These are phyloP conservation scores for Scutellaria baicalensis DNA, from an alignment of 257 asterid species.

Conservation along the genomic window DNA sequence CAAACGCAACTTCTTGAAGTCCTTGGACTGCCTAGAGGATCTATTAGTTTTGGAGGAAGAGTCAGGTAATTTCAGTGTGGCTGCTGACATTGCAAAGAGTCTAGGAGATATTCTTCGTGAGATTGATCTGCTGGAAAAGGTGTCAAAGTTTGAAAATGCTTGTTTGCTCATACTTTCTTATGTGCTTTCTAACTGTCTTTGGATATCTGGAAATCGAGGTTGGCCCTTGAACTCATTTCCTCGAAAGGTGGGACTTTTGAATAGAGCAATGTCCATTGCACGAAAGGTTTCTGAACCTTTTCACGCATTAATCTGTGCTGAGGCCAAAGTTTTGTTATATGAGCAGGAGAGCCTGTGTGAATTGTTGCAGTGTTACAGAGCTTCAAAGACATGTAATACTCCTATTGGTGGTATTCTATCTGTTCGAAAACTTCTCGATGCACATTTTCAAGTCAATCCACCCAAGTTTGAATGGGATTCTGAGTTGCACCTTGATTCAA, in stretches of 20 bases:
- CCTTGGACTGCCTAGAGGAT: conserved; percentile 36
- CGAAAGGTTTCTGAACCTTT: conserved; percentile 18
- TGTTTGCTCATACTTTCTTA: conserved; percentile 20
- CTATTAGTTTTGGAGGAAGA: conserved; percentile 51
- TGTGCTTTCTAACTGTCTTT: conserved; percentile 28
- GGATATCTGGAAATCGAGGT: conserved; percentile 35
- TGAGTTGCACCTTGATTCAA: conserved; percentile 14
- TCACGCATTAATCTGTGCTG: conserved; percentile 18
- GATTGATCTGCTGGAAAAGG: conserved; percentile 33
- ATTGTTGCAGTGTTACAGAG: conserved; percentile 22
- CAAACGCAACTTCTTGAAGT: conserved; percentile 39
- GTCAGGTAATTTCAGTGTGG: conserved; percentile 44
- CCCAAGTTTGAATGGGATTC: conserved; percentile 32
- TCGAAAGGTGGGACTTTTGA: conserved; percentile 22
- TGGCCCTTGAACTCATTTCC: conserved; percentile 52
- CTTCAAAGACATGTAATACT: conserved; percentile 15
- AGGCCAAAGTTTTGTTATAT: conserved; percentile 27
- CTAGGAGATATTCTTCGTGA: conserved; percentile 33
- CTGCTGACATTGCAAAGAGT: conserved; percentile 37
- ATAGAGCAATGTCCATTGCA: conserved; percentile 29
- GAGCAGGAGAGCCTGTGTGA: conserved; percentile 20
- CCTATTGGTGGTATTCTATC: conserved; percentile 26
- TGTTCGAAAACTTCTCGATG: conserved; percentile 35
- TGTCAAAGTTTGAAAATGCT: conserved; percentile 20
- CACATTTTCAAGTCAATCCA: conserved; percentile 19